Evolutionary conservation across 345 rosid genomes (phyloP).

Genomic region (Gossypium ekmanianum): DNA sequence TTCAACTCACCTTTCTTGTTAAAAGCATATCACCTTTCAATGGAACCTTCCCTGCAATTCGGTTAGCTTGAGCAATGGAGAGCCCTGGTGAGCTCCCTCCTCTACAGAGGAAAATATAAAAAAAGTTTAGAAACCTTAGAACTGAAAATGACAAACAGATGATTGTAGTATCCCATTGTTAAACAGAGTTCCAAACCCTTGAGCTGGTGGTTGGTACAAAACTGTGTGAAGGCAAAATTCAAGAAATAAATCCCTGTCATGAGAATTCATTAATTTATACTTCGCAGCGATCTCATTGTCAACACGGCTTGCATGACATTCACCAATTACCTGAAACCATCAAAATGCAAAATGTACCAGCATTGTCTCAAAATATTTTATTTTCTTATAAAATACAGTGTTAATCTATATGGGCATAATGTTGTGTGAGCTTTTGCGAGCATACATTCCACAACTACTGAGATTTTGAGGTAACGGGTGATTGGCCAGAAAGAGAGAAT

Average conservation of each 20-base stretch:
- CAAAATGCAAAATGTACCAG: slow-evolving; percentile 11
- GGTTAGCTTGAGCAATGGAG: slow-evolving; percentile 69
- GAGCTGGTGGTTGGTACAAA: slow-evolving; percentile 68
- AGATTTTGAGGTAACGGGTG: not conserved
- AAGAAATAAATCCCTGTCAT: slow-evolving; percentile 63
- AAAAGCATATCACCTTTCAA: slow-evolving; percentile 67
- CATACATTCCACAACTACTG: not conserved
- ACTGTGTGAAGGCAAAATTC: slow-evolving; percentile 78
- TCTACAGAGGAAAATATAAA: slow-evolving; percentile 41
- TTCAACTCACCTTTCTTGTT: slow-evolving; percentile 60
- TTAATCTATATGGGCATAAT: not conserved
- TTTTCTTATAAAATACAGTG: not conserved
- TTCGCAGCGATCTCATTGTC: slow-evolving; percentile 62
- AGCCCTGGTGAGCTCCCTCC: slow-evolving; percentile 87
- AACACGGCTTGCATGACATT: slow-evolving; percentile 67
- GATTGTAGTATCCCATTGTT: slow-evolving; percentile 3
- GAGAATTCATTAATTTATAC: slow-evolving; percentile 49
- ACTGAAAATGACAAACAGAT: slow-evolving; percentile 11
- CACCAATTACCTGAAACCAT: slow-evolving; percentile 76
- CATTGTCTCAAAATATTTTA: not conserved
- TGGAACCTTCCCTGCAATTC: slow-evolving; percentile 63
- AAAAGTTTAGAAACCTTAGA: slow-evolving; percentile 21
- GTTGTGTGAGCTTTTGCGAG: not conserved
- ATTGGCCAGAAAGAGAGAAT: not conserved
- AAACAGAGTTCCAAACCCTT: slow-evolving; percentile 49